These are phyloP conservation scores for Lanmaoa pseudosensibilis DNA, from an alignment of 768 basidiomycete species.

Conservation along the genomic window DNA sequence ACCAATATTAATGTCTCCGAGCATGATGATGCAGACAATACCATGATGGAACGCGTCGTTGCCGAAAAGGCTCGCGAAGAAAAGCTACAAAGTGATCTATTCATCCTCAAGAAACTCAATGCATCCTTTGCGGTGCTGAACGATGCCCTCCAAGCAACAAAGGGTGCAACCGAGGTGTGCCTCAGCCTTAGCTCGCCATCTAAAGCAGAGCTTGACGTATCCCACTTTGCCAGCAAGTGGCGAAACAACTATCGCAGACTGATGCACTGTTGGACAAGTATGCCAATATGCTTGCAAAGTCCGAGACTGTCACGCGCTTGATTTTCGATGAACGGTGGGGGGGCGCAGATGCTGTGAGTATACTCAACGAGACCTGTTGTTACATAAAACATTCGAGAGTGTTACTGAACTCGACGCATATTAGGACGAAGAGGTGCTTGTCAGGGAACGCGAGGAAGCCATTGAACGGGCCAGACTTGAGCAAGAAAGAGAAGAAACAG, in stretches of 20 bases:
- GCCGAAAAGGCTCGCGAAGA: constrained; percentile 56
- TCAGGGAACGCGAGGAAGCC: constrained; percentile 42
- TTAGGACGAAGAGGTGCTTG: constrained; percentile 61
- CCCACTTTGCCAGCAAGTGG: constrained; percentile 50
- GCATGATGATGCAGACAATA: constrained; percentile 21
- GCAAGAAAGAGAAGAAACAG: constrained; percentile 33
- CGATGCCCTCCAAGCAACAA: constrained; percentile 62
- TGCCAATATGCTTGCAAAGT: constrained; percentile 63
- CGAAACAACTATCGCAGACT: constrained; percentile 66
- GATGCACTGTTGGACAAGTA: constrained; percentile 77
- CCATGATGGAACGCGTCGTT: constrained; percentile 24
- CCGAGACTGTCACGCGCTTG: constrained; percentile 64
- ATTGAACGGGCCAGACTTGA: constrained; percentile 33
- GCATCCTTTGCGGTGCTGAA: constrained; percentile 65
- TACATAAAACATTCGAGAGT: not conserved
- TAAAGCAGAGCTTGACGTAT: not conserved
- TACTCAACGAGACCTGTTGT: not conserved
- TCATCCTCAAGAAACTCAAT: constrained; percentile 73
- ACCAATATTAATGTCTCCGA: constrained; percentile 9
- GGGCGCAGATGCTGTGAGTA: constrained; percentile 68
- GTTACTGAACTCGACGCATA: not conserved
- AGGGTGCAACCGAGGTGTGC: constrained; percentile 69
- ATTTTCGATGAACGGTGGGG: constrained; percentile 78
- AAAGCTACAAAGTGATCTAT: constrained; percentile 70
- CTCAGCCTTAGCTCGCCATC: not conserved